phyloP scores from a whole-genome alignment of 2,329 filamentous ascomycete species.

The Exophiala calicioides region DNA sequence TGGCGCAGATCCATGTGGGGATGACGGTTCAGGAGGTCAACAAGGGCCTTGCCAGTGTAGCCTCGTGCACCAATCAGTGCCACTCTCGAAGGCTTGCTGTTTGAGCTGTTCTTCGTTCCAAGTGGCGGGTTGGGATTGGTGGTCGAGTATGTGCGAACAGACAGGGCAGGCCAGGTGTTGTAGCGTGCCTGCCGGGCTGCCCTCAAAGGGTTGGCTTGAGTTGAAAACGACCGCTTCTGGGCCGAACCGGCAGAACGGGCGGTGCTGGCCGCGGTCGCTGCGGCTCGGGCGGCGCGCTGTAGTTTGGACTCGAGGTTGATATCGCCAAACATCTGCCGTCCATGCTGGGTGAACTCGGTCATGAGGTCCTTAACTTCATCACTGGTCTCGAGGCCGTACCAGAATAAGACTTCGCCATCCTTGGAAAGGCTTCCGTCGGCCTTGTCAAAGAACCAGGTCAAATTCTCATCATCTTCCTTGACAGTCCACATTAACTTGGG shows the following conservation, averaged over 20 bases:
- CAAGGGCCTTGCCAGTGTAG: slow-evolving; percentile 89
- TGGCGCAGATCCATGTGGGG: slow-evolving; percentile 86
- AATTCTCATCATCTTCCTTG: slow-evolving; percentile 90
- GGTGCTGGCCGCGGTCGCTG: slow-evolving; percentile 55
- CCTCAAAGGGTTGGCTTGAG: slow-evolving; percentile 47
- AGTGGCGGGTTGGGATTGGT: slow-evolving; percentile 90
- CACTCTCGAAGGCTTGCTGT: slow-evolving; percentile 73
- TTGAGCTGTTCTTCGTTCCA: slow-evolving; percentile 83
- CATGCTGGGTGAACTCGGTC: slow-evolving; percentile 79
- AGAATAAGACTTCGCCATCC: slow-evolving; percentile 89
- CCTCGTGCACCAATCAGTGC: slow-evolving; percentile 89
- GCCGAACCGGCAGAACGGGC: slow-evolving; percentile 49
- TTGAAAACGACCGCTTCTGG: slow-evolving; percentile 68
- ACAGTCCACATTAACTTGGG: slow-evolving; percentile 95
- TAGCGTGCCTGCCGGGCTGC: slow-evolving; percentile 20
- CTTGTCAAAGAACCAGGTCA: slow-evolving; percentile 98
- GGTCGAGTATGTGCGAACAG: slow-evolving; percentile 44
- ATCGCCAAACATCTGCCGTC: slow-evolving; percentile 83
- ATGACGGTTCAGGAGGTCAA: slow-evolving; percentile 82
- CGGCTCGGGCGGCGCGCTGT: slow-evolving; percentile 72
- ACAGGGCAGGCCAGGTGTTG: slow-evolving; percentile 34
- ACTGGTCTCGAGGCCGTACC: slow-evolving; percentile 83
- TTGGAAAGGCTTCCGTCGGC: slow-evolving; percentile 86
- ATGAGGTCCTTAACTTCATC: slow-evolving; percentile 82
- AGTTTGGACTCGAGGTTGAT: slow-evolving; percentile 86